Percentiles rank a stretch among this genome's conserved stretches.
Evolutionary conservation across 768 basidiomycete species (phyloP).

Genomic region (Cubamyces lactineus): DNA sequence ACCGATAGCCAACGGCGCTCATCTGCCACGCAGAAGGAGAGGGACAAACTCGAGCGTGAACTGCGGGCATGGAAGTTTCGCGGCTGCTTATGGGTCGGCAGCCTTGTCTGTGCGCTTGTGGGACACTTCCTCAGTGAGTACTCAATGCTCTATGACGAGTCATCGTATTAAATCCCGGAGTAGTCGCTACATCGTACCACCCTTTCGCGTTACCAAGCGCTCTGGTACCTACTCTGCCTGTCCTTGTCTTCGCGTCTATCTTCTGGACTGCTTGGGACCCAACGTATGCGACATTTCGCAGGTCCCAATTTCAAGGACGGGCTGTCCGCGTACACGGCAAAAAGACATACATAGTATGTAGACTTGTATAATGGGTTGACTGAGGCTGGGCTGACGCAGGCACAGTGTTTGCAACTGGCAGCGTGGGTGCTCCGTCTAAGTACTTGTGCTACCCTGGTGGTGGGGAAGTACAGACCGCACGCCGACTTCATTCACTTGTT

Average conservation of each 20-base stretch:
- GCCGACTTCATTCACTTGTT: conserved; percentile 44
- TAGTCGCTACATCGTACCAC: conserved; percentile 17
- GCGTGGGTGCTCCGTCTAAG: conserved; percentile 61
- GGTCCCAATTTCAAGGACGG: conserved; percentile 70
- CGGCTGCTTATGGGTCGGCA: conserved; percentile 66
- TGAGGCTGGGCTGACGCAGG: no score
- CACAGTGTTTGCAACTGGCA: conserved; percentile 59
- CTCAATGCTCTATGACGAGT: not conserved
- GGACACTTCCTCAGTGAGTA: conserved; percentile 26
- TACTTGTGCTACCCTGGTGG: conserved; percentile 49
- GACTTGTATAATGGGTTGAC: no score
- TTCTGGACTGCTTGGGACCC: conserved; percentile 89
- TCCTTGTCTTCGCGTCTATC: conserved; percentile 59
- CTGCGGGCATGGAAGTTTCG: conserved; percentile 69
- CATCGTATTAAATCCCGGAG: not conserved
- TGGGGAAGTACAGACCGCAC: conserved; percentile 46
- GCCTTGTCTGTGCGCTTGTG: conserved; percentile 37
- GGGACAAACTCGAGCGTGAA: conserved; percentile 50
- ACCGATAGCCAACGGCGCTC: conserved; percentile 58
- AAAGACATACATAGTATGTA: conserved; percentile 60
- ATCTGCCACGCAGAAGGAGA: conserved; percentile 42
- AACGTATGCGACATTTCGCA: conserved; percentile 64
- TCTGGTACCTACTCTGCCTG: conserved; percentile 41
- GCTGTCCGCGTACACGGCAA: conserved; percentile 71
- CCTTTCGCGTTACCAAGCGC: conserved; percentile 6